Conservation (phyloP, 306 rosid species). For the Malus orientalis region DNA sequence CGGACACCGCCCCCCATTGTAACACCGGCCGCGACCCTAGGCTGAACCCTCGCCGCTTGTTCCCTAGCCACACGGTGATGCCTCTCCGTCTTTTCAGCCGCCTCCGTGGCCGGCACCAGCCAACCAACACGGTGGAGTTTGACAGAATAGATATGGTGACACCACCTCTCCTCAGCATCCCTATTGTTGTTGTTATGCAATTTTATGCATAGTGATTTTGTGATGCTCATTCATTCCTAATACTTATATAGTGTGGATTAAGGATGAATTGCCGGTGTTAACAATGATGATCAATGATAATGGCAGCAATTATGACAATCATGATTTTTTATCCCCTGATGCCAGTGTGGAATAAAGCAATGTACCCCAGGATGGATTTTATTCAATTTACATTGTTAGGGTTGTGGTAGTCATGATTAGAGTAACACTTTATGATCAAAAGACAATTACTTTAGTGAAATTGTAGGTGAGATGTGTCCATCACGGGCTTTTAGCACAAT, state of each 20-base stretch:
- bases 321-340: constrained; percentile 50
- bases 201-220: background rate
- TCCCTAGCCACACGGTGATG: constrained; percentile 62
- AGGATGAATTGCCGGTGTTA: constrained; percentile 31
- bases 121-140: constrained; percentile 34
- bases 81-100: constrained; percentile 52
- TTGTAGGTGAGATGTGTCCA: constrained; percentile 7
- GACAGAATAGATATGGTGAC: constrained; percentile 49
- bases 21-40: constrained; percentile 50
- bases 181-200: background rate
- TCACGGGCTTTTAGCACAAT: too few relatives aligned
- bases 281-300: constrained; percentile 46
- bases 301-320: constrained; percentile 66
- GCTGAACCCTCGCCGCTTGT: constrained; percentile 58
- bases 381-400: constrained; percentile 25
- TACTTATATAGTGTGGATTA: constrained; percentile 38
- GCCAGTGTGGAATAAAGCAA: constrained; percentile 44
- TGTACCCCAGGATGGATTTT: constrained; percentile 13
- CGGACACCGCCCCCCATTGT: constrained; percentile 61
- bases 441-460: background rate
- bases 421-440: constrained; percentile 8
- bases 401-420: constrained; percentile 68
- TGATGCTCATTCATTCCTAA: background rate
- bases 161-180: constrained; percentile 54
- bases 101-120: constrained; percentile 52